These are phyloP conservation scores for Coemansia sp. DNA, from an alignment of 192 early-diverging fungal species.

Conservation along the genomic window DNA sequence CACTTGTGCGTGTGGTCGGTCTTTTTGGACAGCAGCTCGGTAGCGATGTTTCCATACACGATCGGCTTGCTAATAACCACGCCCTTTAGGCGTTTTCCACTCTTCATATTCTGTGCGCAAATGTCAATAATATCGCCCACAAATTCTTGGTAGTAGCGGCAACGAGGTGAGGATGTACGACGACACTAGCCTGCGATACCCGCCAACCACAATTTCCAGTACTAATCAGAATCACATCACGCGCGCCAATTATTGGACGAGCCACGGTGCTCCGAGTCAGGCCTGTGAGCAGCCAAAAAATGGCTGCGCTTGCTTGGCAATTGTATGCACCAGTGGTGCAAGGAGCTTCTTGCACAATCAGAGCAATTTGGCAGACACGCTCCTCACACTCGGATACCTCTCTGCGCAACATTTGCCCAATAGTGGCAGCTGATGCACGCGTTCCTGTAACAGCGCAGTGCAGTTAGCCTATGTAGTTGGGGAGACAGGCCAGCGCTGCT, in stretches of 20 bases:
- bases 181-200: too few species aligned
- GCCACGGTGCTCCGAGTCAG: too few species aligned
- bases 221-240: not conserved
- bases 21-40: constrained; percentile 64
- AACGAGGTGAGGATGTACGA: not conserved
- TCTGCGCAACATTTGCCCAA: not conserved
- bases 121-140: not conserved
- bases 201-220: not conserved
- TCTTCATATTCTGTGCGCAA: constrained; percentile 21
- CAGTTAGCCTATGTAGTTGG: not conserved
- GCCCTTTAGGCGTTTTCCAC: constrained; percentile 57
- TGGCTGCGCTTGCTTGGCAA: too few species aligned
- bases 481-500: not conserved
- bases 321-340: too few species aligned
- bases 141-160: not conserved
- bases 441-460: not conserved
- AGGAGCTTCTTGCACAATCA: too few species aligned
- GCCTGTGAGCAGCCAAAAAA: too few species aligned
- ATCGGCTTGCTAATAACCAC: constrained; percentile 71
- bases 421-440: not conserved
- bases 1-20: constrained; percentile 94
- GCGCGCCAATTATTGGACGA: not conserved
- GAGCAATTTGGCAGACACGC: too few species aligned
- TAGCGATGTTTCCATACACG: constrained; percentile 82
- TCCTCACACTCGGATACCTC: too few species aligned